Base-by-base conservation (phyloP, 345 rosid species). In the Acer yangbiense region DNA sequence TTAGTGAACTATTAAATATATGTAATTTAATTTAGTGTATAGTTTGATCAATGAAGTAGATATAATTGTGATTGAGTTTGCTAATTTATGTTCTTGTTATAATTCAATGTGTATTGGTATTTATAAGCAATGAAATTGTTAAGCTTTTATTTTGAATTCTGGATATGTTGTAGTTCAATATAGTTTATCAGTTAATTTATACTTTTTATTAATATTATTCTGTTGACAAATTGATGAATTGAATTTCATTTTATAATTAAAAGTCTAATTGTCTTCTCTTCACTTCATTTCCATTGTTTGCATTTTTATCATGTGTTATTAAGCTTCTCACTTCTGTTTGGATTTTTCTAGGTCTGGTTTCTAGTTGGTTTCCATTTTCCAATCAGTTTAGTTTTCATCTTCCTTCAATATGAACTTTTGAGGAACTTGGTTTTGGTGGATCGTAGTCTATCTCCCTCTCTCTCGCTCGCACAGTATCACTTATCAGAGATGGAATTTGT, bases 401-500 rank as follows among this genome's bases (percentile, higher is more conserved):
- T 13, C 9, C n/a, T 0, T 75, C 54, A 32, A 21, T 44, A 67
- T 71, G 13, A 2, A 35, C 12, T 75, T 43, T 65, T 65, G 65
- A 50, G 32, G 17, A 76, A 71, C 44, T 71, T 43, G 46, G 25
- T 48, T 60, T 41, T 73, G 41, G 60, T 73, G 23, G 21, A 4
- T 35, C 6, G 39, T 35, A 35, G 39, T 35, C 39, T 4, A 23
- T 35, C 39, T 35, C 39, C 5, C 5, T 43, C 2, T 0, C 46
- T 9, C 46, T 43, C 11, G 0, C 46, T 43, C 2, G 11, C 46
- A 43, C 46, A 9, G 9, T 43, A 9, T 43, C 46, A 43, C 46
- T 43, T 52, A 50, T 1, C 20, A 57, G 39, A 67, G 44, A 96
- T 94, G 97, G 97, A 94, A 77, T 94, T 69, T 77, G 91, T 92